Evolutionary conservation across 306 rosid species (phyloP).

Genomic region (Calophaca sinica): DNA sequence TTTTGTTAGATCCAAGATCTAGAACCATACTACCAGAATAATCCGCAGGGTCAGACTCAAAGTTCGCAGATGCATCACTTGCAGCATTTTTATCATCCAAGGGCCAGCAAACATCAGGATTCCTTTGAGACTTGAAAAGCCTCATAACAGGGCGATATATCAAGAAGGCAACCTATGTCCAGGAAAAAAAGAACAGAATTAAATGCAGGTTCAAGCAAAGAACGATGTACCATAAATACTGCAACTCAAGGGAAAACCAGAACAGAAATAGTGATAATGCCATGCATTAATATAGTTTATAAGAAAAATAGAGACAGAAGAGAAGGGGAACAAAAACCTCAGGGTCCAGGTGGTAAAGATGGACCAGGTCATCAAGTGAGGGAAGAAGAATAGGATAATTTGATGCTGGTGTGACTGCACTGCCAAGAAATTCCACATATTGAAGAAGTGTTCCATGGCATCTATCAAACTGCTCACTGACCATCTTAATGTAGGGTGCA

Average conservation of each 20-base stretch:
- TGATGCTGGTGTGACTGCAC: slow-evolving; percentile 83
- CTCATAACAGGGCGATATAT: slow-evolving; percentile 97
- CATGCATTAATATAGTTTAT: background rate
- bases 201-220: slow-evolving; percentile 37
- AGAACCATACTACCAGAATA: slow-evolving; percentile 62
- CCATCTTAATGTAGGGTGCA: slow-evolving; percentile 98
- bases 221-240: background rate
- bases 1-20: slow-evolving; percentile 74
- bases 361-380: slow-evolving; percentile 83
- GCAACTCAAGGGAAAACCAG: slow-evolving; percentile 2
- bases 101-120: slow-evolving; percentile 87
- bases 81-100: slow-evolving; percentile 62
- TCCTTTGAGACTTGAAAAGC: slow-evolving; percentile 75
- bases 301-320: slow-evolving; percentile 30
- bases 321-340: slow-evolving; percentile 64
- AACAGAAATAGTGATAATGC: slow-evolving; percentile 9
- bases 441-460: slow-evolving; percentile 97
- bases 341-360: slow-evolving; percentile 90
- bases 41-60: slow-evolving; percentile 66
- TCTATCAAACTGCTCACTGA: slow-evolving; percentile 96
- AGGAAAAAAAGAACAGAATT: slow-evolving; percentile 18
- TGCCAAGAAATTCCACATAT: slow-evolving; percentile 87
- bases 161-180: slow-evolving; percentile 87
- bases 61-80: slow-evolving; percentile 54
- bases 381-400: slow-evolving; percentile 86